Percentiles rank a stretch among this genome's conserved stretches.
Conservation (phyloP, 805 yeast genomes). For the Isabelozyma pseudorhagii region DNA sequence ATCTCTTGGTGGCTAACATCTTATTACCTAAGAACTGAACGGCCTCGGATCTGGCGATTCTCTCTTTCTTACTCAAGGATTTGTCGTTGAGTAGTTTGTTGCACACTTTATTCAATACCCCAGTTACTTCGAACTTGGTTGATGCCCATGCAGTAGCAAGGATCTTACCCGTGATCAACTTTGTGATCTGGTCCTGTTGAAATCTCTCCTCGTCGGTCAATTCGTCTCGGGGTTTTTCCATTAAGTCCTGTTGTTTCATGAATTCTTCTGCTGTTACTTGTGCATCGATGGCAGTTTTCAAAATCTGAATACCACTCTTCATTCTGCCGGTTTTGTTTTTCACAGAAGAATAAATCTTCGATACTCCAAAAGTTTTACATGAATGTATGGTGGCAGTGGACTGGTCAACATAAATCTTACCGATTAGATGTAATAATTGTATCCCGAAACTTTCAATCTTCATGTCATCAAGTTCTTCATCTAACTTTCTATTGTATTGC, state of each 20-base stretch:
- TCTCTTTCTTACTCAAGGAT: conserved; percentile 53
- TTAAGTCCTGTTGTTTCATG: conserved; percentile 62
- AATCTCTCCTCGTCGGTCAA: conserved; percentile 33
- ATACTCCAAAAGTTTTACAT: conserved; percentile 79
- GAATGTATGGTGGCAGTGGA: conserved; percentile 73
- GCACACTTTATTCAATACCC: conserved; percentile 76
- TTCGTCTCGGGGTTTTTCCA: conserved; percentile 28
- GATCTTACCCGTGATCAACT: conserved; percentile 80
- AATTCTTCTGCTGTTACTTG: conserved; percentile 69
- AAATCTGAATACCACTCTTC: conserved; percentile 77
- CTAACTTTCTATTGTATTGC: conserved; percentile 51
- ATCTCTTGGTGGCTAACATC: conserved; percentile 64
- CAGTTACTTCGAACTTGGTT: conserved; percentile 83
- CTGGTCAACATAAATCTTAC: conserved; percentile 70
- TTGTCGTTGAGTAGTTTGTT: conserved; percentile 53
- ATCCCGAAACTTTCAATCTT: conserved; percentile 95
- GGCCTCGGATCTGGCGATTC: conserved; percentile 77
- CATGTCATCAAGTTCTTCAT: conserved; percentile 68
- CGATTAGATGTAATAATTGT: conserved; percentile 80
- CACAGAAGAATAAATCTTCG: conserved; percentile 76
- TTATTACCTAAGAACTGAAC: conserved; percentile 67
- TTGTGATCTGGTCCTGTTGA: conserved; percentile 67
- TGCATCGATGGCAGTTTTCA: conserved; percentile 85
- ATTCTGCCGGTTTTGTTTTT: conserved; percentile 82
- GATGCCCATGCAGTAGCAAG: conserved; percentile 95